These are phyloP conservation scores for Niveomyces coronatus DNA, from an alignment of 2,329 filamentous ascomycete genomes.

Conservation along the genomic window DNA sequence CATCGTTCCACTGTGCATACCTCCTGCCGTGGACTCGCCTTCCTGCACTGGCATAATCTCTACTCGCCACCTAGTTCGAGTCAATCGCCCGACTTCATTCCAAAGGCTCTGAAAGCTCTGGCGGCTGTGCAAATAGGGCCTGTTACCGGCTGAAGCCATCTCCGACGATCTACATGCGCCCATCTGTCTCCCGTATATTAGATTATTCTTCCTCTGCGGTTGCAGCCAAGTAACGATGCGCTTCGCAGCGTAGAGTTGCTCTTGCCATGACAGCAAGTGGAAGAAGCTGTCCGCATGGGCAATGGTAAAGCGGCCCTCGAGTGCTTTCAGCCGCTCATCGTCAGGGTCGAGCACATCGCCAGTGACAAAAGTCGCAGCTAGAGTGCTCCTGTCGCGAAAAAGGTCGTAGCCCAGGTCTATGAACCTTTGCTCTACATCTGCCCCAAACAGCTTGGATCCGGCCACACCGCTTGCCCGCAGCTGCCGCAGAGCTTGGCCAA, in stretches of 20 bases:
- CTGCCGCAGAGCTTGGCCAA: slow-evolving; percentile 40
- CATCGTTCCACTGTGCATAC: background rate
- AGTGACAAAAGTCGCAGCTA: slow-evolving; percentile 37
- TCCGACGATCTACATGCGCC: slow-evolving; percentile 22
- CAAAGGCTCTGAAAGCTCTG: slow-evolving; percentile 42
- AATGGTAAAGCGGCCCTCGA: slow-evolving; percentile 34
- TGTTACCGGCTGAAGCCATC: slow-evolving; percentile 15
- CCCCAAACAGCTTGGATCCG: slow-evolving; percentile 36
- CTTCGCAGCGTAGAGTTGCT: slow-evolving; percentile 34
- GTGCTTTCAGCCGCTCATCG: slow-evolving; percentile 22
- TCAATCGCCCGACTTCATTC: slow-evolving; percentile 40
- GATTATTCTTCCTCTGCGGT: slow-evolving; percentile 30
- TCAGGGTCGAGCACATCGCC: slow-evolving; percentile 38
- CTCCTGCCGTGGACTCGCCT: background rate
- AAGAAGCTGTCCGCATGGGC: slow-evolving; percentile 41
- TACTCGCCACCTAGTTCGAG: slow-evolving; percentile 39
- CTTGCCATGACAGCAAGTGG: slow-evolving; percentile 37
- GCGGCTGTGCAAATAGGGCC: slow-evolving; percentile 37
- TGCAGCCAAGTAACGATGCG: slow-evolving; percentile 36
- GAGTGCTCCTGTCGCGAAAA: slow-evolving; percentile 45
- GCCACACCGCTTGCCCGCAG: slow-evolving; percentile 39
- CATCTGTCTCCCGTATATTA: slow-evolving; percentile 43
- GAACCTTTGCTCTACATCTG: slow-evolving; percentile 39
- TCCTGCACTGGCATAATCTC: slow-evolving; percentile 23
- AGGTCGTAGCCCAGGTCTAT: slow-evolving; percentile 52